Percentiles rank a stretch among this genome's conserved stretches.
These are phyloP conservation scores for Arthrobotrys conoides DNA, from an alignment of 2,329 filamentous ascomycete genomes.

Conservation along the genomic window DNA sequence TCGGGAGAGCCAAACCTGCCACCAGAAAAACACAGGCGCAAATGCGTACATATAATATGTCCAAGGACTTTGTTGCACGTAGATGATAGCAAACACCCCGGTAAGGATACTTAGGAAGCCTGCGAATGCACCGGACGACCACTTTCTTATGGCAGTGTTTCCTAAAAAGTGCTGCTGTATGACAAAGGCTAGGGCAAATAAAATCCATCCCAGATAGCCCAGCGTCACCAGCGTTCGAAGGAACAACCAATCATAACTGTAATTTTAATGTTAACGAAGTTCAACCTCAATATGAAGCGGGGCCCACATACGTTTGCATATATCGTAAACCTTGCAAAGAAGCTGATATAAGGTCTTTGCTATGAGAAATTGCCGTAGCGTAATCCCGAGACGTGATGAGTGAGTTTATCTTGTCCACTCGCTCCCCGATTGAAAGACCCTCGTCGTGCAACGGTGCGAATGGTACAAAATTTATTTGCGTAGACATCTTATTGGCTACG, in stretches of 20 bases:
- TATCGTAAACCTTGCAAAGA: slow-evolving; percentile 89
- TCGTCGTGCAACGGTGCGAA: slow-evolving; percentile 78
- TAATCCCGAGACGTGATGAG: slow-evolving; percentile 78
- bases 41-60: slow-evolving; percentile 93
- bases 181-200: slow-evolving; percentile 89
- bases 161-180: slow-evolving; percentile 87
- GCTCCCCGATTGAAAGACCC: slow-evolving; percentile 19
- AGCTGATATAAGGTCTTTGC: slow-evolving; percentile 81
- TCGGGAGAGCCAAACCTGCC: slow-evolving; percentile 87
- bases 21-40: slow-evolving; percentile 96
- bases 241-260: slow-evolving; percentile 92
- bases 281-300: neutral
- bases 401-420: slow-evolving; percentile 66
- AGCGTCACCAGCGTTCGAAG: slow-evolving; percentile 87
- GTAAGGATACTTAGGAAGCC: slow-evolving; percentile 66
- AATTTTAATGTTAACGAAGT: neutral
- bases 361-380: slow-evolving; percentile 83
- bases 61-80: slow-evolving; percentile 81
- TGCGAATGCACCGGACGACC: slow-evolving; percentile 71
- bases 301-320: slow-evolving; percentile 77
- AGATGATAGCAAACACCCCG: slow-evolving; percentile 81
- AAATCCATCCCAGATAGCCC: slow-evolving; percentile 96
- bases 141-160: slow-evolving; percentile 74
- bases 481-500: slow-evolving; percentile 78
- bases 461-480: slow-evolving; percentile 81